Evolutionary conservation across 1,139 yeast species (phyloP), one percentile per base, ranked within the genome.

Genomic region (Hemisphaericaspora lyxosophila): DNA sequence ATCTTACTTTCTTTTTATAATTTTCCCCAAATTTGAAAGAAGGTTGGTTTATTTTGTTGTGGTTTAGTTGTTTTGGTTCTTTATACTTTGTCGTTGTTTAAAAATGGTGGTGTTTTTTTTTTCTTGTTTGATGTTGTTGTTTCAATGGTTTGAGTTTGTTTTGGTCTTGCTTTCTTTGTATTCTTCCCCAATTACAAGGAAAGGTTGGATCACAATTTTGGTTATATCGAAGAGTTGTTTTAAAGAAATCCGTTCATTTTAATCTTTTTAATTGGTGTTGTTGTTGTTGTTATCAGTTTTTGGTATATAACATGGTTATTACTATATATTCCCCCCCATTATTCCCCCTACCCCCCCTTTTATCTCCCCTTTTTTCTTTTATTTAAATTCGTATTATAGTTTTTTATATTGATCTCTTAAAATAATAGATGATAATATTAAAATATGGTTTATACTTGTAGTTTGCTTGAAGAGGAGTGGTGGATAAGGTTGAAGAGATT

Each of bases 321-420:
- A n/a, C n/a, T n/a, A 20, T 34, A 26, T 34, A 26, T 16, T 12
- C 16, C 17, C 31, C 34, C 28, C n/a, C n/a, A n/a, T n/a, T n/a
- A n/a, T 24, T 15, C 17, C 29, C 25, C 36, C 5, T 16, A 5
- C 31, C 30, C 17, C 26, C 32, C 25, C 23, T 13, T 20, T 22
- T 8, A 28, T 26, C 17, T 14, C 25, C 32, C 39, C n/a, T 31
- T 27, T 23, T 22, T 26, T 13, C 18, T 32, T 14, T 15, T 31
- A n/a, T 26, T 35, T 34, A 25, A 27, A 19, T 34, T 27, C 39
- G 39, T 36, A 36, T 36, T 36, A 36, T 36, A 36, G 39, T 33
- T 36, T 33, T 31, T 19, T 33, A 14, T 34, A 24, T 20, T 20
- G 7, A 20, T 20, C 7, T 20, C 8, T 20, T 20, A 20, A 3